Base-by-base conservation (phyloP, 345 rosid species). In the Bretschneidera sinensis region DNA sequence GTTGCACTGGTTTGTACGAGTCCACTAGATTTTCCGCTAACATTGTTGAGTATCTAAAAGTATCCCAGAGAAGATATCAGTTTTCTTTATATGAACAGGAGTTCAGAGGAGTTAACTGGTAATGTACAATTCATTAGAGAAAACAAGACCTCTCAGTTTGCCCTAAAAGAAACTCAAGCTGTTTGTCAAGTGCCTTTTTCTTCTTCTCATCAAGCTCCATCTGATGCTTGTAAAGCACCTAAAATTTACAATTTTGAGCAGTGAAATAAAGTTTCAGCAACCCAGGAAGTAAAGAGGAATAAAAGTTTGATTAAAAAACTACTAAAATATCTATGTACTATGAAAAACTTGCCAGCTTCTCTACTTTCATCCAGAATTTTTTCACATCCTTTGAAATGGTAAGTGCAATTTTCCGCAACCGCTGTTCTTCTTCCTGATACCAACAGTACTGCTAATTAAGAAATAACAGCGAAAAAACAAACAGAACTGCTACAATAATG, bases 171-270 rank as follows among this genome's bases (percentile, higher is more conserved):
- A n/a, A n/a, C n/a, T n/a, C n/a, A n/a, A n/a, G n/a, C n/a, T n/a
- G n/a, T 77, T 88, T 95, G 67, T 95, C 98, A 76, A 91, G 89
- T 19, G 94, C 85, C 77, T 85, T 95, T 74, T 95, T 95, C 91
- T 91, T 88, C 74, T 85, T 95, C 80, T 83, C 99, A 60, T 91
- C 91, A 57, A 88, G 87, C 74, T 83, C 95, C 84, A 79, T 70
- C 79, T 95, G 99, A 78, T 91, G 94, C 84, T 91, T 95, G 83
- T 95, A 95, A 60, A 91, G 83, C 63, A 95, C 99, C 99, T 95
- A 72, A 10, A 60, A 65, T 16, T 61, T 23, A 74, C 58, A 68
- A 67, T 43, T 45, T 51, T 21, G 34, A 21, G 59, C 59, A 53
- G 52, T 69, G 45, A 13, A 64, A 54, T 35, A 65, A 45, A 62